Percentiles rank a stretch among this genome's conserved stretches.
phyloP scores from a whole-genome alignment of 106 monocot genomes.

The Phalaenopsis aphrodite region DNA sequence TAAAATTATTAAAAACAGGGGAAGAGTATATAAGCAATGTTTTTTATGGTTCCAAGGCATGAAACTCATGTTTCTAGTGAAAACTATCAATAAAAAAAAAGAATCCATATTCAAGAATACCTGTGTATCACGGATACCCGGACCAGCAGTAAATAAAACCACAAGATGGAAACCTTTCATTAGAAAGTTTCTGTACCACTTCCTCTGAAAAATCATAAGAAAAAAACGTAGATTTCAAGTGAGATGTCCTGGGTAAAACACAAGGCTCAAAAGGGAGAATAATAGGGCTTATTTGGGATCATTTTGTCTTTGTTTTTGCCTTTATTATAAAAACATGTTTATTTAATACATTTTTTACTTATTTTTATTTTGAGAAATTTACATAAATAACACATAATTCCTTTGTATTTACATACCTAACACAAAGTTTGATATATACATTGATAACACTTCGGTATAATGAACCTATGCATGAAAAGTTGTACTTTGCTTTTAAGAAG shows the following conservation, averaged over 20 bases:
- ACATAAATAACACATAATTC: no score
- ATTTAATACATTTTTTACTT: no score
- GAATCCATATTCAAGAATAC: constrained; percentile 19
- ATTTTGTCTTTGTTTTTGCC: no score
- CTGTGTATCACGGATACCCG: constrained; percentile 97
- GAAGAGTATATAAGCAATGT: background rate
- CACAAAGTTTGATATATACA: no score
- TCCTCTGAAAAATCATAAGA: constrained; percentile 56
- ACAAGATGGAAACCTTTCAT: constrained; percentile 99
- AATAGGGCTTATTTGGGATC: no score
- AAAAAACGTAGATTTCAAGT: background rate
- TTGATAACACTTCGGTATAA: no score
- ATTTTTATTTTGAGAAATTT: no score
- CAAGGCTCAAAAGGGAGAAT: background rate
- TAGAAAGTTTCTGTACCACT: constrained; percentile 92
- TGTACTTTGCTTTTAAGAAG: no score
- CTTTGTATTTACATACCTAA: no score
- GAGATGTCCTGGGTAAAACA: background rate
- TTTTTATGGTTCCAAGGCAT: background rate
- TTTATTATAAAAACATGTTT: no score
- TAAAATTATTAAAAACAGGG: constrained; percentile 4
- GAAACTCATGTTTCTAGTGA: background rate
- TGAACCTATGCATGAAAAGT: no score
- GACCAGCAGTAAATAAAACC: constrained; percentile 82
- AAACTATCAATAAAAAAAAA: background rate